phyloP scores from a whole-genome alignment of 768 basidiomycete species.

The Porpolomopsis calyptriformis region DNA sequence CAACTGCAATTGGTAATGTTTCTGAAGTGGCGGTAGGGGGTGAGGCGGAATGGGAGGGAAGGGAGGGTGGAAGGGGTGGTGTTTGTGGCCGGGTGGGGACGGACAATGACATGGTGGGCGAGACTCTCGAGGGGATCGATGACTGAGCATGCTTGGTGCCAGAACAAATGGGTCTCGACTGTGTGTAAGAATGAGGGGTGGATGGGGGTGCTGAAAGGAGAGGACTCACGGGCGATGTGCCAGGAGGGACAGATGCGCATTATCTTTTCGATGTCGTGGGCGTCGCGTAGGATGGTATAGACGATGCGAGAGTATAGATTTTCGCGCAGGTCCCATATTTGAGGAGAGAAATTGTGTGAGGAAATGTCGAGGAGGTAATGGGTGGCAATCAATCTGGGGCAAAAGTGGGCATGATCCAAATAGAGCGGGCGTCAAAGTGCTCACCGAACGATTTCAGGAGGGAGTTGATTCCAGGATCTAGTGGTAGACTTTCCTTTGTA shows the following conservation, averaged over 20 bases:
- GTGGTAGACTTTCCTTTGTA: conserved; percentile 48
- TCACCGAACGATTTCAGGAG: conserved; percentile 51
- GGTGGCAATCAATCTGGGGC: conserved; percentile 44
- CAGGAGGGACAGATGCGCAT: conserved; percentile 57
- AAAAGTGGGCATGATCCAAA: conserved; percentile 15
- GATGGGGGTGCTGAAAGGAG: too few species aligned
- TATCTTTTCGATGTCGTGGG: conserved; percentile 45
- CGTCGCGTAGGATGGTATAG: conserved; percentile 53
- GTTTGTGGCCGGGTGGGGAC: conserved; percentile 28
- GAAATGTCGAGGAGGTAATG: conserved; percentile 44
- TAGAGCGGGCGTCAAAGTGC: conserved; percentile 12
- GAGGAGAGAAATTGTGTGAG: conserved; percentile 35
- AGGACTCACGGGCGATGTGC: conserved; percentile 44
- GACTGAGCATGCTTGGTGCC: conserved; percentile 50
- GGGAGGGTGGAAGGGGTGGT: conserved; percentile 20
- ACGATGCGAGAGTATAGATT: conserved; percentile 54
- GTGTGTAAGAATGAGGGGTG: conserved; percentile 4
- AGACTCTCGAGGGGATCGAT: conserved; percentile 55
- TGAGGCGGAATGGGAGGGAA: conserved; percentile 28
- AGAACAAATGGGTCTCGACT: conserved; percentile 66
- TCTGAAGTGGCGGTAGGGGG: conserved; percentile 53
- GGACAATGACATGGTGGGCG: conserved; percentile 36
- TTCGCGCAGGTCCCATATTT: conserved; percentile 37
- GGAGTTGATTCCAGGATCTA: conserved; percentile 53
- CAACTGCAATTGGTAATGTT: conserved; percentile 46